Base-by-base conservation (phyloP, 805 yeast genomes). In the Torulaspora quercuum region DNA sequence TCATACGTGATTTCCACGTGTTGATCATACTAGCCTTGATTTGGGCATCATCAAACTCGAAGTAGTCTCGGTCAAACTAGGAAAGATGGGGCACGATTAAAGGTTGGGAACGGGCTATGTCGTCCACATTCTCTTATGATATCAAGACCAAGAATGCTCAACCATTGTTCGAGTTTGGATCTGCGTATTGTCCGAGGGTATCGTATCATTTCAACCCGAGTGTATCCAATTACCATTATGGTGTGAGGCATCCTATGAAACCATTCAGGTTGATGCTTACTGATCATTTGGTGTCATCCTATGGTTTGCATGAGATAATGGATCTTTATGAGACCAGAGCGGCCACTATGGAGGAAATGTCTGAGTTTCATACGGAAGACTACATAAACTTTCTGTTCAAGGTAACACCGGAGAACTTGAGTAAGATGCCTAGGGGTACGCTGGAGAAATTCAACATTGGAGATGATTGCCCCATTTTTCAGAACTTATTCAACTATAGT, bases 231-330 rank as follows among this genome's bases (percentile, higher is more conserved):
- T 89, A 80, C 61, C 96, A 89, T 54, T 89, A 85, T 60, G 98
- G 98, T 11, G 83, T 85, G 1, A 75, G 79, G 42, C 98, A 90
- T 62, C 98, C 98, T n/a, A 90, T 90, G 98, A 90, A 90, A 60
- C 98, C 98, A 10, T 86, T 89, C 61, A 68, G 98, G 47, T 68
- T 92, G 44, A 82, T 88, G 89, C 72, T 90, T 29, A 90, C 98
- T 0, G 97, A 90, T 63, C 95, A 89, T 58, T 67, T 90, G 44
- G 90, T 90, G 35, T 75, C 82, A 21, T 79, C 82, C 9, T 90
- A 92, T 62, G 86, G 86, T 40, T 66, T 90, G 30, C 86, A 89
- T 59, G 87, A 87, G 52, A 73, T 80, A 48, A 86, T 90, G 96
- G 97, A 92, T 56, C 64, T 88, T 18, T 92, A 84, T 61, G 72